These are phyloP conservation scores for Xylariaceae sp. DNA, from an alignment of 2,329 filamentous ascomycete species.

Conservation along the genomic window DNA sequence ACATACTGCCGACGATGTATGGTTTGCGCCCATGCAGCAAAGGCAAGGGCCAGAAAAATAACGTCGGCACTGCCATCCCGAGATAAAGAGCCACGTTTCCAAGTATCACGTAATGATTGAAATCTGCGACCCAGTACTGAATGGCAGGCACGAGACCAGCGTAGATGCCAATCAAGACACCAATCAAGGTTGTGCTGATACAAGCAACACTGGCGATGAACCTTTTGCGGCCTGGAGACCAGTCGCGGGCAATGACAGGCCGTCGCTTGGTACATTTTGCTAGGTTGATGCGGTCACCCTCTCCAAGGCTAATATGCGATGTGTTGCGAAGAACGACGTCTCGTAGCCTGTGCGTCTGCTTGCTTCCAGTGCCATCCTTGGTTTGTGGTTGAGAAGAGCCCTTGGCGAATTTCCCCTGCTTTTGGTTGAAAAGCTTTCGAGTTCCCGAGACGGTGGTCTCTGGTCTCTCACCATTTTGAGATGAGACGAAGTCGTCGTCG, in stretches of 20 bases:
- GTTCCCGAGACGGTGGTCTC: not conserved
- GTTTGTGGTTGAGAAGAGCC: slow-evolving; percentile 6
- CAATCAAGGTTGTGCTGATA: slow-evolving; percentile 69
- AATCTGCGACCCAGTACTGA: slow-evolving; percentile 72
- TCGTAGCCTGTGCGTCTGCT: slow-evolving; percentile 22
- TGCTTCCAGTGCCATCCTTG: slow-evolving; percentile 9
- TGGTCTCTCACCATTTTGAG: slow-evolving; percentile 12
- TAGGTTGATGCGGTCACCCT: slow-evolving; percentile 50
- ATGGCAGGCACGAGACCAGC: slow-evolving; percentile 76
- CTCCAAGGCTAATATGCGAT: slow-evolving; percentile 54
- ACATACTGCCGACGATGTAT: slow-evolving; percentile 68
- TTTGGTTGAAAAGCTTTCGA: not conserved
- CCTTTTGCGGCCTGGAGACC: slow-evolving; percentile 64
- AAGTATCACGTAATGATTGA: slow-evolving; percentile 63
- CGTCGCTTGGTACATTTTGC: slow-evolving; percentile 56
- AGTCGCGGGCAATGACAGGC: slow-evolving; percentile 70
- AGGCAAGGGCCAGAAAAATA: slow-evolving; percentile 71
- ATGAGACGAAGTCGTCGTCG: slow-evolving; percentile 28
- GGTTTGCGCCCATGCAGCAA: slow-evolving; percentile 74
- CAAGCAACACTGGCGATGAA: slow-evolving; percentile 68
- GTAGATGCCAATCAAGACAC: slow-evolving; percentile 71
- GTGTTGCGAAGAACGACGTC: slow-evolving; percentile 45
- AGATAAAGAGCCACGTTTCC: slow-evolving; percentile 73
- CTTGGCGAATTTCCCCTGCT: slow-evolving; percentile 2
- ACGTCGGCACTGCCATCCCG: slow-evolving; percentile 66